Evolutionary conservation across 1,139 yeast genomes (phyloP).

Genomic region (Candida labiduridarum): DNA sequence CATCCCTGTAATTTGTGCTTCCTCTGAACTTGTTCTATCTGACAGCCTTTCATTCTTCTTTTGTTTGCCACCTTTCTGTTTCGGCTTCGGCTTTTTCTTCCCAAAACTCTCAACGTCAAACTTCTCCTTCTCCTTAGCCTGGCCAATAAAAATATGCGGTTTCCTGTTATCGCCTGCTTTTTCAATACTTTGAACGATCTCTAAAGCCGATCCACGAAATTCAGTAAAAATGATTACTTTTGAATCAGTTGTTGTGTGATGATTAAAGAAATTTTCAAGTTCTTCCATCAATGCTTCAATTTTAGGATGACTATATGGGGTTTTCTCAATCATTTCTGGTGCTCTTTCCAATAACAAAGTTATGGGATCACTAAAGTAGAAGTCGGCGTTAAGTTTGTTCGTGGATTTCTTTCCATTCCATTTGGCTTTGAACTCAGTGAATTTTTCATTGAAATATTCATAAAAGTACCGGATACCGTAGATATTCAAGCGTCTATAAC

Average conservation of each 20-base stretch:
- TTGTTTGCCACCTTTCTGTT: conserved; percentile 31
- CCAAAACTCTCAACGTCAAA: conserved; percentile 49
- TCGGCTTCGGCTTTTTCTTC: conserved; percentile 25
- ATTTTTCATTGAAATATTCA: conserved; percentile 60
- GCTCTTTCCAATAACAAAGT: conserved; percentile 46
- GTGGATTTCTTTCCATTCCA: conserved; percentile 50
- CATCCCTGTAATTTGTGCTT: conserved; percentile 63
- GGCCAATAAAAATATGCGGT: conserved; percentile 94
- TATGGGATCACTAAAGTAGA: conserved; percentile 56
- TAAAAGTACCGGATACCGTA: conserved; percentile 85
- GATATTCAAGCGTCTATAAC: conserved; percentile 64
- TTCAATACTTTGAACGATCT: conserved; percentile 72
- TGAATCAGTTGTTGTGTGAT: conserved; percentile 45
- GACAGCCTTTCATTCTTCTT: conserved; percentile 21
- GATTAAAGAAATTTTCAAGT: conserved; percentile 53
- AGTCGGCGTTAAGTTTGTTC: conserved; percentile 61
- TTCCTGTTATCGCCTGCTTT: conserved; percentile 37
- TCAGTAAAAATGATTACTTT: conserved; percentile 88
- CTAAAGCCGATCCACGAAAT: conserved; percentile 85
- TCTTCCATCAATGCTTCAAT: conserved; percentile 62
- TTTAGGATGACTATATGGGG: conserved; percentile 74
- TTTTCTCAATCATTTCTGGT: conserved; percentile 41
- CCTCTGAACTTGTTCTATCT: conserved; percentile 47
- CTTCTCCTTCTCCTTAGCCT: conserved; percentile 59
- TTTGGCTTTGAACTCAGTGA: conserved; percentile 60